Conservation (phyloP, 2,329 filamentous ascomycete genomes). For the Pseudocercospora eumusae region DNA sequence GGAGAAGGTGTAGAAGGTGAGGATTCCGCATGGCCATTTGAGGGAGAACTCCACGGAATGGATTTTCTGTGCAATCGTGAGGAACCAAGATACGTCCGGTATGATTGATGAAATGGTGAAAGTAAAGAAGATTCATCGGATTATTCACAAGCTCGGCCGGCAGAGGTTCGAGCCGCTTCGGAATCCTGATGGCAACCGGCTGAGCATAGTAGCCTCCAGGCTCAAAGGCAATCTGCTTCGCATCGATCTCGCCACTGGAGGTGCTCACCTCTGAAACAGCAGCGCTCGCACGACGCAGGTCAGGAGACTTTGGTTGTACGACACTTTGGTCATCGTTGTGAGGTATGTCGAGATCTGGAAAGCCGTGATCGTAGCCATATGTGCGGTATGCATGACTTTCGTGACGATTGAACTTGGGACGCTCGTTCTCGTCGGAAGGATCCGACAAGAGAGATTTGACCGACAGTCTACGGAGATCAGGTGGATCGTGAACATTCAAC, state of each 20-base stretch:
- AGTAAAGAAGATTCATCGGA: conserved; percentile 77
- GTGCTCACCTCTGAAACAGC: conserved; percentile 35
- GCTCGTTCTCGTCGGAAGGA: conserved; percentile 44
- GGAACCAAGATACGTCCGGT: conserved; percentile 68
- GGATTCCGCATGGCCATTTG: conserved; percentile 68
- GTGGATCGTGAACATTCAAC: conserved; percentile 37
- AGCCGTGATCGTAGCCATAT: conserved; percentile 72
- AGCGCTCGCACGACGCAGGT: conserved; percentile 37
- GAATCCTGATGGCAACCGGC: conserved; percentile 66
- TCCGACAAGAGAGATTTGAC: conserved; percentile 66
- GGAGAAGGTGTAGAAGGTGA: conserved; percentile 72
- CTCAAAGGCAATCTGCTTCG: conserved; percentile 54
- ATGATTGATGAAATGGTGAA: conserved; percentile 75
- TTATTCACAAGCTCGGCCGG: conserved; percentile 64
- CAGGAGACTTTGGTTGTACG: conserved; percentile 48
- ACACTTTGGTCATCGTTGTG: conserved; percentile 71
- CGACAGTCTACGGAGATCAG: conserved; percentile 58
- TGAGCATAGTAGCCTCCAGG: conserved; percentile 69
- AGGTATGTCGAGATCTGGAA: conserved; percentile 68
- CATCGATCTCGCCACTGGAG: conserved; percentile 32
- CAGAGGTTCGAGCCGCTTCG: conserved; percentile 58
- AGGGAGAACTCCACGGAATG: conserved; percentile 62
- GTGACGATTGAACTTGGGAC: conserved; percentile 17
- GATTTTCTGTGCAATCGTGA: conserved; percentile 63
- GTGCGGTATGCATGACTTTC: conserved; percentile 40